Percentiles rank a stretch among this genome's conserved stretches.
Evolutionary conservation across 176 grass and related monocot genomes (phyloP).

Genomic region (Tuctoria greenei): DNA sequence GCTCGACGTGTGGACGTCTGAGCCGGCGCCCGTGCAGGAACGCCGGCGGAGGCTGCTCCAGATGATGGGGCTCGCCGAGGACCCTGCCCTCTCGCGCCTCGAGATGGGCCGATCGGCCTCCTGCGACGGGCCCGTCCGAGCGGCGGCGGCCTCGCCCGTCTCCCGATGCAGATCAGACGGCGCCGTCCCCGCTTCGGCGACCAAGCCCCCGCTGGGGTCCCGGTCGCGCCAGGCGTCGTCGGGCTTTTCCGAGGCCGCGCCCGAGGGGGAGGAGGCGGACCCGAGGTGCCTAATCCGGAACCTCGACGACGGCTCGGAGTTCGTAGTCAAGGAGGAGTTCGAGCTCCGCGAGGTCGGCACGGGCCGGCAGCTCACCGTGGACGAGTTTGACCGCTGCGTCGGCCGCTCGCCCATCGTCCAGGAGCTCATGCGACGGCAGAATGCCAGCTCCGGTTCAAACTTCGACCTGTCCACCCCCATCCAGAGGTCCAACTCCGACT

Average conservation of each 20-base stretch:
- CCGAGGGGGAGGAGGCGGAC: constrained; percentile 42
- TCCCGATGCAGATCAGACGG: constrained; percentile 79
- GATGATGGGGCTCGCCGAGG: constrained; percentile 62
- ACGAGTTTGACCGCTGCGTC: constrained; percentile 91
- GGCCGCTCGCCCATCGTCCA: constrained; percentile 91
- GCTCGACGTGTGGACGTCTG: constrained; percentile 69
- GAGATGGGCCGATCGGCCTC: constrained; percentile 66
- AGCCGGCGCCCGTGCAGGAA: constrained; percentile 75
- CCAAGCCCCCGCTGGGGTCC: constrained; percentile 53
- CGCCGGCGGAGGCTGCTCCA: constrained; percentile 67
- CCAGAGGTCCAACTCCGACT: constrained; percentile 44
- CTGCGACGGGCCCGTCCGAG: constrained; percentile 31
- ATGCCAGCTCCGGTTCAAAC: constrained; percentile 6
- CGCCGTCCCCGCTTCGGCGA: constrained; percentile 39
- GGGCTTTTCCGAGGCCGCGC: constrained; percentile 54
- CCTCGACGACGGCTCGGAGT: constrained; percentile 83
- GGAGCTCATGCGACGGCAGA: constrained; percentile 92
- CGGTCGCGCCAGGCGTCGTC: constrained; percentile 47
- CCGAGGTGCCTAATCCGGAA: constrained; percentile 84
- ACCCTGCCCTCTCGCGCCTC: constrained; percentile 42
- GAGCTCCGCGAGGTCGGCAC: constrained; percentile 73
- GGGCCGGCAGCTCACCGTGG: constrained; percentile 79
- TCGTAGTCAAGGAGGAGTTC: constrained; percentile 68
- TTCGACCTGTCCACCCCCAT: constrained; percentile 11
- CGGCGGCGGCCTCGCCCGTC: constrained; percentile 33